Evolutionary conservation across 495 filamentous ascomycete species (phyloP), one percentile per base, ranked within the genome.

Genomic region (Aspergillus indologenus): DNA sequence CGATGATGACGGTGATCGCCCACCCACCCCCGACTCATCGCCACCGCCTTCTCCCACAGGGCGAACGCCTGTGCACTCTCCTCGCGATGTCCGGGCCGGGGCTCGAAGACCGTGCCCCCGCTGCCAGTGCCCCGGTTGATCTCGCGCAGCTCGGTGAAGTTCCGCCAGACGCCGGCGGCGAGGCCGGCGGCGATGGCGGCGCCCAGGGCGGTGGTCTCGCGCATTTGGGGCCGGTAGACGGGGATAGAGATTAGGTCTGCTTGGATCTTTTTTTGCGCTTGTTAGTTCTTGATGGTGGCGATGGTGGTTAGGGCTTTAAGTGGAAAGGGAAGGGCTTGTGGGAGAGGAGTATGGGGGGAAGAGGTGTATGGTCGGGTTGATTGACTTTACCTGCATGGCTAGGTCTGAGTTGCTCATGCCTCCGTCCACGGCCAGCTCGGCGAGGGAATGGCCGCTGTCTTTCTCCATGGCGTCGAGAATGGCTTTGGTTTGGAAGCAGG

Each of bases 101-200:
- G 91, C 60, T 80, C 73, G 71, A 97, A 97, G 20, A 88, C 82
- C 15, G 78, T 85, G 17, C 90, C 85, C 22, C 87, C 89, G 29
- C 81, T 85, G 17, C 90, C 85, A 24, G 87, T 88, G 23, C 81
- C 80, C 45, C 82, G 82, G 62, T 92, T 94, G 64, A 96, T 87
- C 58, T 87, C 79, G 60, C 83, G 83, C 47, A 98, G 79, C 62
- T 96, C 91, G 29, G 87, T 84, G 61, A 95, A 85, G 55, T 85
- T 83, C 51, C 83, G 81, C 92, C 93, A 98, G 50, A 94, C 80
- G 47, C 84, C 88, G 2, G 87, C 84, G 0, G 92, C 93, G 42
- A 97, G 86, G 9, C 93, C 93, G 29, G 93, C 93, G n/a, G 92
- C 93, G 56, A 98, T 94, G 20, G 93, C 93, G 19, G 92, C 91